Conservation (phyloP, 345 rosid genomes). For the Ricinus communis region DNA sequence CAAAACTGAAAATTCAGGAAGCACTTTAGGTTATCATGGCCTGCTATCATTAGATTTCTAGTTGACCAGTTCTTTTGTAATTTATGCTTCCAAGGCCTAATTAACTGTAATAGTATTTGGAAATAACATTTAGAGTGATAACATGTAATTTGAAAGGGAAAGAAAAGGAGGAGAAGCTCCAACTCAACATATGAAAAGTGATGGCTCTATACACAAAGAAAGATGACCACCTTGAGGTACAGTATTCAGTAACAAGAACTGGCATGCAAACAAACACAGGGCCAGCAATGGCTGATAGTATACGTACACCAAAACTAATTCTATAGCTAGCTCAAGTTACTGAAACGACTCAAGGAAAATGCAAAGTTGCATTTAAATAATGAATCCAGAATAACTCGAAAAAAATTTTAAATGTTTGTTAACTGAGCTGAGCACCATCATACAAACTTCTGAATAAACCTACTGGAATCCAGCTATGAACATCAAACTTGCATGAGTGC, state of each 20-base stretch:
- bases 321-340: not conserved
- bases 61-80: not conserved
- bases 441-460: conserved; percentile 9
- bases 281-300: conserved; percentile 1
- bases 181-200: not conserved
- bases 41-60: not conserved
- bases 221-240: not conserved
- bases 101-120: not conserved
- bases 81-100: not conserved
- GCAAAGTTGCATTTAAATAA: not conserved
- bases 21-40: not conserved
- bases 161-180: not conserved
- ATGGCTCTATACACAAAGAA: not conserved
- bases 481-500: not conserved
- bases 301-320: not conserved
- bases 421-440: not conserved
- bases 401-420: not conserved
- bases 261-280: not conserved
- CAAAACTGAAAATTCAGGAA: not conserved
- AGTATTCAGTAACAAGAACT: not conserved
- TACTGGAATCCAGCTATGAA: conserved; percentile 10
- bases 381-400: not conserved
- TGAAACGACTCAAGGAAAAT: not conserved
- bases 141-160: too few species aligned
- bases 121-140: not conserved